Percentiles rank a stretch among this genome's conserved stretches.
Conservation (phyloP, 2,329 filamentous ascomycete genomes). For the Fusarium incarnatum region DNA sequence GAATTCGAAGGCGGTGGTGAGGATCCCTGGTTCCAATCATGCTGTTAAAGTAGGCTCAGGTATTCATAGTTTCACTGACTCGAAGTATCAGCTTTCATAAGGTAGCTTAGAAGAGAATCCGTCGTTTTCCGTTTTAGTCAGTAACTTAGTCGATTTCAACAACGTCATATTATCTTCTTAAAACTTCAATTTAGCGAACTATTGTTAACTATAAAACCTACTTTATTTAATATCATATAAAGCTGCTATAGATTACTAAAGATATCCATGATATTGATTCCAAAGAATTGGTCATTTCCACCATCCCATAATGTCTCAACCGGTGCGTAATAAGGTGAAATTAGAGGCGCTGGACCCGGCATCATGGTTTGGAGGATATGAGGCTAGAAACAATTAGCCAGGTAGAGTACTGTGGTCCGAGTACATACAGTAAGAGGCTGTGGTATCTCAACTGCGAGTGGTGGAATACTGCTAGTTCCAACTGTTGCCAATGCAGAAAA, state of each 20-base stretch:
- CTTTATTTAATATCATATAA: too few species aligned
- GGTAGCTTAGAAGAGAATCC: too few species aligned
- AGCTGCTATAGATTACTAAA: slow-evolving; percentile 17
- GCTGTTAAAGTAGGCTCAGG: neutral
- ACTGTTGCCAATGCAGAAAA: too few species aligned
- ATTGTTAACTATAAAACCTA: too few species aligned
- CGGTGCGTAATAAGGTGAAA: slow-evolving; percentile 15
- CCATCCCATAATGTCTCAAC: slow-evolving; percentile 31
- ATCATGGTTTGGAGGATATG: neutral
- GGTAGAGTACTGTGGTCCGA: neutral
- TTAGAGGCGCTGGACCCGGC: neutral
- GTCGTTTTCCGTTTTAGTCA: too few species aligned
- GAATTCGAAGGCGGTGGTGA: neutral
- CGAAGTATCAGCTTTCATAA: neutral
- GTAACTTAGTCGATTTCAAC: too few species aligned
- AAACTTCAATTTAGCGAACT: too few species aligned
- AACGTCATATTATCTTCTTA: too few species aligned
- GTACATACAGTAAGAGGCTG: too few species aligned
- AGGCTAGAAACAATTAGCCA: neutral
- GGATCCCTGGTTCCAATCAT: neutral
- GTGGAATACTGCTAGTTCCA: too few species aligned
- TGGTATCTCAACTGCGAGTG: neutral
- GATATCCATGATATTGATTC: slow-evolving; percentile 43
- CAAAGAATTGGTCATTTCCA: slow-evolving; percentile 32
- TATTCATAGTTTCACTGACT: neutral